Evolutionary conservation across 495 filamentous ascomycete genomes (phyloP), one percentile per base, ranked within the genome.

Genomic region (Penicillium crystallinum): DNA sequence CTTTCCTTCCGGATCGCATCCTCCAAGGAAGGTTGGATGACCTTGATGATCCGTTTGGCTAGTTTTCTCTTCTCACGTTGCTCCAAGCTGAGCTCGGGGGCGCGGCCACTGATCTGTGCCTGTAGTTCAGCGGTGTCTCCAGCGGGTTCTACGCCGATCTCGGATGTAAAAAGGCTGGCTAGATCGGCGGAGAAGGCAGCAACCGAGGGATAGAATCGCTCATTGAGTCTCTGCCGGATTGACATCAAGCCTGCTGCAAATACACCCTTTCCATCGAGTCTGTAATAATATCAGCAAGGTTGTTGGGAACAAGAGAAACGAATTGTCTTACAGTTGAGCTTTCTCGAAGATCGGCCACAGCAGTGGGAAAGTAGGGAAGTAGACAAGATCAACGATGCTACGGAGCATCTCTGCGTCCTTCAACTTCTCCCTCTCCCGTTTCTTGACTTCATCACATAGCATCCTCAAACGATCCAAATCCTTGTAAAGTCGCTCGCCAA

Each of bases 31-130:
- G 82, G 81, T 63, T 93, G 87, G 21, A 96, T 78, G 3, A 82
- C 79, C 66, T 88, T 90, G 52, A 96, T 77, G 44, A 97, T 91
- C 37, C 89, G 79, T 64, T 92, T 95, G 12, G 86, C 92, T 23
- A 89, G 71, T 60, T 78, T 83, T 56, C 82, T 79, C 56, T 80
- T 80, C 51, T 84, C 82, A 45, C 84, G 85, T 54, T 83, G 78
- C 54, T 85, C 80, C 31, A 83, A 66, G 49, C 75, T 84, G 17
- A 89, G 77, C 46, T 79, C 76, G 5, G 74, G 68, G 14, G 73
- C 76, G 35, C 77, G 71, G 23, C 78, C 78, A 56, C 74, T 75
- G 15, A 80, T 74, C 52, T 79, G 77, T 38, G 75, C 65, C 34
- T 81, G 76, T 14, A 77, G 72, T 45, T 81, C 75, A 5, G 70